A percentile compares a stretch with the other conserved stretches of the same genome.
Conservation (phyloP, 1,284 basidiomycete genomes). For the Vanrija sp. region DNA sequence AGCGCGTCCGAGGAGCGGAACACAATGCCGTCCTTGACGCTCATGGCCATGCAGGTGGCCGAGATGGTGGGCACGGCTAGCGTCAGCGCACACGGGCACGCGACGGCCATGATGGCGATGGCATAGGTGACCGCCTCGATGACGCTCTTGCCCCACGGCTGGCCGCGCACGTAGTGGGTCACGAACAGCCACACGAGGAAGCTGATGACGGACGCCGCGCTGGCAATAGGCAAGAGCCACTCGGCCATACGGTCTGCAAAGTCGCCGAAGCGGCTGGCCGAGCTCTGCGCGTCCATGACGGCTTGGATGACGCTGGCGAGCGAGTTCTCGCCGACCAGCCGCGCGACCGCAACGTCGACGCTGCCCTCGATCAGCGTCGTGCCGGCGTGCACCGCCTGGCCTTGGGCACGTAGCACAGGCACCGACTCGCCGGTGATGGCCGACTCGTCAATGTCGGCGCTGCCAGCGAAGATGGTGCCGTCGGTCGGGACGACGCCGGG, state of each 20-base stretch:
- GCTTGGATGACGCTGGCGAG: conserved; percentile 50
- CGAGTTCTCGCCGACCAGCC: conserved; percentile 52
- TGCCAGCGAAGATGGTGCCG: conserved; percentile 48
- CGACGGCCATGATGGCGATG: conserved; percentile 52
- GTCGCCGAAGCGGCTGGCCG: conserved; percentile 15
- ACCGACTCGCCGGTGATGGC: conserved; percentile 54
- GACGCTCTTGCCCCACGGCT: conserved; percentile 33
- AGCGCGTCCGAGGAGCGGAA: conserved; percentile 30
- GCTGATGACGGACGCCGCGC: conserved; percentile 22
- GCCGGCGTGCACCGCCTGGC: conserved; percentile 50
- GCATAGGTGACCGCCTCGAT: conserved; percentile 49
- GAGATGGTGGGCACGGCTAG: conserved; percentile 12
- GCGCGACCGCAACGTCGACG: conserved; percentile 49
- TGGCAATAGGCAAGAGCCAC: conserved; percentile 16
- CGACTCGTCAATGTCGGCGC: conserved; percentile 52
- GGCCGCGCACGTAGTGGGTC: conserved; percentile 38
- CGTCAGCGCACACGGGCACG: conserved; percentile 52
- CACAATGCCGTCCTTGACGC: conserved; percentile 14
- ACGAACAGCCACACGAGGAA: conserved; percentile 51
- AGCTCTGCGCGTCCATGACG: conserved; percentile 34
- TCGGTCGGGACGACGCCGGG: conserved; percentile 52
- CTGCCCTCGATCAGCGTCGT: conserved; percentile 48
- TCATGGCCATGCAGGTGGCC: conserved; percentile 12
- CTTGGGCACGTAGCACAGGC: conserved; percentile 48
- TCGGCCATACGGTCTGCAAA: conserved; percentile 21